phyloP scores from a whole-genome alignment of 805 yeast genomes.

The Maudiozyma serrabonitensis region DNA sequence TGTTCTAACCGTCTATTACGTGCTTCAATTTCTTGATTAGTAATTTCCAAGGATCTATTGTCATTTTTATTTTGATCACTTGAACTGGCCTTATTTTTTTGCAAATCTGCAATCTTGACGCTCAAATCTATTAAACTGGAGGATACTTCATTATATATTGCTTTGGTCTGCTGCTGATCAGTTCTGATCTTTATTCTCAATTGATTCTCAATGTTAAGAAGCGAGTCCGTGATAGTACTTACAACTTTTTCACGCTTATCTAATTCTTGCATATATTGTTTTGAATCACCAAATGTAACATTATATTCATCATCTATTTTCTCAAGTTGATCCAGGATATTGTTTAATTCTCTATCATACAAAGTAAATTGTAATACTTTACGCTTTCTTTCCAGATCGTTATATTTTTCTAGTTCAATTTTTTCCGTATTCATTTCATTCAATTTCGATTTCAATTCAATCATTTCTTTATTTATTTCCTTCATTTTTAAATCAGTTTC shows the following conservation, averaged over 20 bases:
- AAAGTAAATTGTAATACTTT: slow-evolving; percentile 67
- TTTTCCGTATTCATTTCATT: slow-evolving; percentile 75
- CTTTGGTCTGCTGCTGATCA: slow-evolving; percentile 47
- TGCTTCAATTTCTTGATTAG: slow-evolving; percentile 24
- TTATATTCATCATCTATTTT: slow-evolving; percentile 49
- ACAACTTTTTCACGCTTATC: slow-evolving; percentile 51
- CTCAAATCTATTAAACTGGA: slow-evolving; percentile 40
- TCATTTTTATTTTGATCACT: slow-evolving; percentile 26
- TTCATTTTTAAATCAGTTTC: slow-evolving; percentile 59
- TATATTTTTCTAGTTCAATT: slow-evolving; percentile 61
- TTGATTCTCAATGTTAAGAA: slow-evolving; percentile 39
- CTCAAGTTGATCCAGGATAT: slow-evolving; percentile 51
- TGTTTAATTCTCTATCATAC: slow-evolving; percentile 65
- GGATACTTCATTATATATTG: slow-evolving; percentile 41
- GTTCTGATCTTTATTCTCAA: slow-evolving; percentile 40
- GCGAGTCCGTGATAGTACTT: slow-evolving; percentile 35
- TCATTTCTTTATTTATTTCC: slow-evolving; percentile 64
- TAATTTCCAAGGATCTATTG: slow-evolving; percentile 17
- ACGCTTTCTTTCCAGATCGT: slow-evolving; percentile 53
- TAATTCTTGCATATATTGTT: slow-evolving; percentile 43
- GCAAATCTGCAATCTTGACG: slow-evolving; percentile 37
- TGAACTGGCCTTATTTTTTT: slow-evolving; percentile 28
- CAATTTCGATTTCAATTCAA: slow-evolving; percentile 59
- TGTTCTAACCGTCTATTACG: slow-evolving; percentile 32
- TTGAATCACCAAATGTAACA: slow-evolving; percentile 41